Evolutionary conservation across 768 basidiomycete species (phyloP).

Genomic region (Strobilomyces confusus): DNA sequence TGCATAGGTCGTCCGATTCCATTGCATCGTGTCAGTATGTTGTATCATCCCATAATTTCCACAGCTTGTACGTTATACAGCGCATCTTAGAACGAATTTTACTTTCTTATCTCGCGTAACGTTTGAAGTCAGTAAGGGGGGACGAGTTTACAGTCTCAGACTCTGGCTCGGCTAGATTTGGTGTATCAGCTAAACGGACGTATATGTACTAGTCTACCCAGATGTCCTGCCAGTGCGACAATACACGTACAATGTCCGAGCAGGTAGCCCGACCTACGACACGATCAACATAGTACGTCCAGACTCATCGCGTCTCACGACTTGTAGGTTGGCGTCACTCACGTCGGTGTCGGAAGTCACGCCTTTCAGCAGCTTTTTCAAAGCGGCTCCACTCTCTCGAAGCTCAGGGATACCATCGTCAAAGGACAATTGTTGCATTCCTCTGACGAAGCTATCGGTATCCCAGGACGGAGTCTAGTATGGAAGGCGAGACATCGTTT

Average conservation of each 20-base stretch:
- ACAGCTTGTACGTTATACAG: constrained; percentile 28
- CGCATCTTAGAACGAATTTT: constrained; percentile 29
- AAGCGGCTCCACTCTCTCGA: constrained; percentile 52
- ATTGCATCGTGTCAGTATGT: constrained; percentile 30
- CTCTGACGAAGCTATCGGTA: constrained; percentile 39
- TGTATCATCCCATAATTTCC: constrained; percentile 30
- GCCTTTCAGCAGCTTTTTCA: constrained; percentile 47
- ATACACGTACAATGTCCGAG: constrained; percentile 21
- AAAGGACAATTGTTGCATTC: constrained; percentile 54
- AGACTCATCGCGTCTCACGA: neutral
- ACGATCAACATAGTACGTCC: constrained; percentile 24
- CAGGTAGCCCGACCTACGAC: constrained; percentile 22
- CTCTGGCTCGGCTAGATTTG: too few species aligned
- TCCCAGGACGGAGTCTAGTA: constrained; percentile 73
- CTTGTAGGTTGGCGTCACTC: neutral
- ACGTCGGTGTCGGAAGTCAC: constrained; percentile 26
- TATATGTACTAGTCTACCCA: neutral
- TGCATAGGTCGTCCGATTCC: constrained; percentile 19
- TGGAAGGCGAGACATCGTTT: constrained; percentile 64
- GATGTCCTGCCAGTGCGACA: neutral
- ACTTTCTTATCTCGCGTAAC: neutral
- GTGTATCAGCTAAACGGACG: too few species aligned
- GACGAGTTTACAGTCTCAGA: too few species aligned
- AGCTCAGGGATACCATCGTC: constrained; percentile 63
- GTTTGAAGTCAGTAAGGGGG: too few species aligned